Evolutionary conservation across 2,329 filamentous ascomycete species (phyloP).

Genomic region (Botrytis paeoniae): DNA sequence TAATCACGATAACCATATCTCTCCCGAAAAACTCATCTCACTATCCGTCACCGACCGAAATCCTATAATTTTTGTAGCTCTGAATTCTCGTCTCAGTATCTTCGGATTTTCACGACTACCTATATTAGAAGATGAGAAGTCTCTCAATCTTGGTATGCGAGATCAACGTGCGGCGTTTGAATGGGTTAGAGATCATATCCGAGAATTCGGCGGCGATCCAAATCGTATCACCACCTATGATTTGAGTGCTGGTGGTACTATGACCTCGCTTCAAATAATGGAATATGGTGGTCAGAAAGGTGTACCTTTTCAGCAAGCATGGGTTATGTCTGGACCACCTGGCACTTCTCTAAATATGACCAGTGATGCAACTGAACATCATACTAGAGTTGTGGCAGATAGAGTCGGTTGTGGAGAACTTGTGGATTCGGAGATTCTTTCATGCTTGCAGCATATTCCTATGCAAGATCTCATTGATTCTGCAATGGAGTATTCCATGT

Average conservation of each 20-base stretch:
- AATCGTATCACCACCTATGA: conserved; percentile 7
- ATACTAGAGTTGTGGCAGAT: neutral
- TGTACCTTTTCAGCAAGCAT: conserved; percentile 12
- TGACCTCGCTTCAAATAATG: conserved; percentile 5
- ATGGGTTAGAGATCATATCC: conserved; percentile 17
- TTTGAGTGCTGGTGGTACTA: conserved; percentile 1
- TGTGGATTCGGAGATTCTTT: neutral
- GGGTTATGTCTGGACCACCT: conserved; percentile 3
- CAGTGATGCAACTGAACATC: conserved; percentile 5
- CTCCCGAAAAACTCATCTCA: neutral
- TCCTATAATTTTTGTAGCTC: conserved; percentile 15
- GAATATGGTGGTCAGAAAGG: neutral
- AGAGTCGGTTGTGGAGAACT: neutral
- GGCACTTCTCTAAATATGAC: neutral
- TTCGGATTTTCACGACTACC: conserved; percentile 16
- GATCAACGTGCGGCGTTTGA: conserved; percentile 18
- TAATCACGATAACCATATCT: neutral
- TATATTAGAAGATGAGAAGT: conserved; percentile 5
- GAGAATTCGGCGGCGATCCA: conserved; percentile 12
- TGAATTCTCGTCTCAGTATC: conserved; percentile 16
- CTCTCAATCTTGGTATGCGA: conserved; percentile 19
- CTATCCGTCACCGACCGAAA: conserved; percentile 7
- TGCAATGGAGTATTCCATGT: conserved; percentile 20
- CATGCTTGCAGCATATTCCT: neutral
- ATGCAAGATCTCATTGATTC: conserved; percentile 14